phyloP scores from a whole-genome alignment of 2,329 filamentous ascomycete species.

The Fusarium metavorans region DNA sequence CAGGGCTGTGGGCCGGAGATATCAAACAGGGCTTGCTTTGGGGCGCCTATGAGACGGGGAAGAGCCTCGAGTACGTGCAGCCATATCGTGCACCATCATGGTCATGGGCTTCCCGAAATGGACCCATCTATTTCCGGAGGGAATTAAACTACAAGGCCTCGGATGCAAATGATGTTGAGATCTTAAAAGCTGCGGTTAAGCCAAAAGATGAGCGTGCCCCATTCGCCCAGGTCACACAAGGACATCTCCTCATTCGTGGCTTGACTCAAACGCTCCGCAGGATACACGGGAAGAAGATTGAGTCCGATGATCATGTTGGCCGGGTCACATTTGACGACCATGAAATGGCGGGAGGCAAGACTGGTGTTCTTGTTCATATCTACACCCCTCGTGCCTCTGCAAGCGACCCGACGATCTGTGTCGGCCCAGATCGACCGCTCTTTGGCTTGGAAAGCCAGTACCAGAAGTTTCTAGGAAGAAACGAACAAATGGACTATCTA shows the following conservation, averaged over 20 bases:
- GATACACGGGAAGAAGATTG: not conserved
- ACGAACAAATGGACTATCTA: not conserved
- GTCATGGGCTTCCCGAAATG: conserved; percentile 3
- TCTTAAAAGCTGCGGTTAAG: not conserved
- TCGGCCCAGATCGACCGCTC: not conserved
- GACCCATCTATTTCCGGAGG: not conserved
- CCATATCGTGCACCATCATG: conserved; percentile 11
- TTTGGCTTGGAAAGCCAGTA: not conserved
- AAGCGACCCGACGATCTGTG: not conserved
- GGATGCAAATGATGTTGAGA: not conserved
- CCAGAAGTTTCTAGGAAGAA: not conserved
- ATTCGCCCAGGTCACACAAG: not conserved
- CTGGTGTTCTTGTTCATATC: not conserved
- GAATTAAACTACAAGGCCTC: not conserved
- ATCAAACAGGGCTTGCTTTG: conserved; percentile 5
- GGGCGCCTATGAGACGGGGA: not conserved
- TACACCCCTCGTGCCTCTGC: not conserved
- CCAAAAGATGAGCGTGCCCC: not conserved
- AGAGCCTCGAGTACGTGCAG: not conserved
- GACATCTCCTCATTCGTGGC: not conserved
- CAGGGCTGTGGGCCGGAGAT: not conserved
- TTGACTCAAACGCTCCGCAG: not conserved
- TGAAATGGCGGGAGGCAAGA: not conserved
- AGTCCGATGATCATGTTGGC: not conserved
- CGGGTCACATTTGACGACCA: not conserved